A percentile compares a stretch with the other conserved stretches of the same genome.
Evolutionary conservation across 2,329 filamentous ascomycete genomes (phyloP).

Genomic region (Coniochaeta pulveracea): DNA sequence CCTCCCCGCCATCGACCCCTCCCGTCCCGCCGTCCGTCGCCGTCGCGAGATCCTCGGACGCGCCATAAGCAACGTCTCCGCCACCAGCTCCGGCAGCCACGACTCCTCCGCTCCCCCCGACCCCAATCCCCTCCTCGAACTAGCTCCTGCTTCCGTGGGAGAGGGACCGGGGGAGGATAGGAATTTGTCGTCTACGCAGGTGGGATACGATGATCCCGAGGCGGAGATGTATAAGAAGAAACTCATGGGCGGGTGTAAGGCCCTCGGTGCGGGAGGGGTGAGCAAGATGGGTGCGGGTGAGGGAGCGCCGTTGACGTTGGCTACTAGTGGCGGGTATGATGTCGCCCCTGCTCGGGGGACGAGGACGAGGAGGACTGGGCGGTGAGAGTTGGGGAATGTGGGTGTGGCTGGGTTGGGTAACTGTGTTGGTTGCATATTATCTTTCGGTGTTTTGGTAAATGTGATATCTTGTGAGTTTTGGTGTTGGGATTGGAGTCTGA

Average conservation of each 20-base stretch:
- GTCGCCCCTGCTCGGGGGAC: not conserved
- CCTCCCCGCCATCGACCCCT: constrained; percentile 18
- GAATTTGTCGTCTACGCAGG: constrained; percentile 35
- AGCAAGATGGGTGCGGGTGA: not conserved
- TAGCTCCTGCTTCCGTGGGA: constrained; percentile 8
- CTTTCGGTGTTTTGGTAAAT: too few relatives aligned
- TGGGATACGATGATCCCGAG: constrained; percentile 40
- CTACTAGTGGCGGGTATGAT: constrained; percentile 6
- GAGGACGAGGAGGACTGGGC: not conserved
- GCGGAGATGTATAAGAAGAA: constrained; percentile 30
- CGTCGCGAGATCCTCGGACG: constrained; percentile 44
- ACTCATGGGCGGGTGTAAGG: constrained; percentile 19
- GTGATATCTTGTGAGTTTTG: too few relatives aligned
- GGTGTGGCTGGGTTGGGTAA: too few relatives aligned
- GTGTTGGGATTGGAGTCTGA: too few relatives aligned
- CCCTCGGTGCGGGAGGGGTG: not conserved
- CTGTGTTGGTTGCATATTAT: too few relatives aligned
- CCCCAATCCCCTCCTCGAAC: not conserved
- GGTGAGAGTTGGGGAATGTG: constrained; percentile 1
- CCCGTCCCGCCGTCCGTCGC: constrained; percentile 13
- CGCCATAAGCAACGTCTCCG: constrained; percentile 45
- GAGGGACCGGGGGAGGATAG: constrained; percentile 9
- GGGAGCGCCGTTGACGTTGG: constrained; percentile 6
- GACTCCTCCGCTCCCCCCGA: constrained; percentile 17
- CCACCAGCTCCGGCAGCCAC: constrained; percentile 33